A percentile compares a stretch with the other conserved stretches of the same genome.
Evolutionary conservation across 257 asterid species (phyloP).

Genomic region (Solanum lycopersicoides): DNA sequence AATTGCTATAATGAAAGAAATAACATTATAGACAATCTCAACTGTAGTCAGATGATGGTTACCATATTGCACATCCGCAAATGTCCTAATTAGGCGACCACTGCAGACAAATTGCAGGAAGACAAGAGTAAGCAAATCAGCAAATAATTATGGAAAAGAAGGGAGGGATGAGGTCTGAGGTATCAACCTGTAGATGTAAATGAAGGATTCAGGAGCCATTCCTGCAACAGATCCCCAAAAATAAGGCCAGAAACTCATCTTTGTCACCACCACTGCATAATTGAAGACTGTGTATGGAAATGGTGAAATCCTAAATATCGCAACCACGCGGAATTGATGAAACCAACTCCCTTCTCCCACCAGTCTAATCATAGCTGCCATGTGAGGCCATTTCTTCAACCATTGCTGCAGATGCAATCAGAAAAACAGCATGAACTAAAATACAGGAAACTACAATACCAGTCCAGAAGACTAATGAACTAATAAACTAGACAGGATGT

Average conservation of each 20-base stretch:
- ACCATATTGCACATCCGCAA: constrained; percentile 73
- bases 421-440: background rate
- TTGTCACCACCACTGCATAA: constrained; percentile 77
- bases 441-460: background rate
- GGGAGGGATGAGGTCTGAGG: background rate
- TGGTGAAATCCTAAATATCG: constrained; percentile 75
- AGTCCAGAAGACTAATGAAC: background rate
- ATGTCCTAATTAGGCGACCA: constrained; percentile 72
- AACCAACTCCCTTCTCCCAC: constrained; percentile 89
- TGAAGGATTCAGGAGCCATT: constrained; percentile 92
- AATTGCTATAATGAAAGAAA: constrained; percentile 64
- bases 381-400: constrained; percentile 88
- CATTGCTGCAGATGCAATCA: constrained; percentile 37
- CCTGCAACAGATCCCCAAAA: constrained; percentile 78
- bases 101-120: constrained; percentile 34
- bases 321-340: constrained; percentile 86
- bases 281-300: constrained; percentile 91
- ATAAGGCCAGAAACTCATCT: constrained; percentile 88
- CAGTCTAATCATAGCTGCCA: constrained; percentile 72
- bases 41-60: constrained; percentile 57
- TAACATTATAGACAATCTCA: constrained; percentile 63
- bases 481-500: background rate
- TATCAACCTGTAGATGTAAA: constrained; percentile 74
- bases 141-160: background rate
- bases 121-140: background rate